Evolutionary conservation across 2,329 filamentous ascomycete species (phyloP).

Genomic region (Pseudocercospora vitis): DNA sequence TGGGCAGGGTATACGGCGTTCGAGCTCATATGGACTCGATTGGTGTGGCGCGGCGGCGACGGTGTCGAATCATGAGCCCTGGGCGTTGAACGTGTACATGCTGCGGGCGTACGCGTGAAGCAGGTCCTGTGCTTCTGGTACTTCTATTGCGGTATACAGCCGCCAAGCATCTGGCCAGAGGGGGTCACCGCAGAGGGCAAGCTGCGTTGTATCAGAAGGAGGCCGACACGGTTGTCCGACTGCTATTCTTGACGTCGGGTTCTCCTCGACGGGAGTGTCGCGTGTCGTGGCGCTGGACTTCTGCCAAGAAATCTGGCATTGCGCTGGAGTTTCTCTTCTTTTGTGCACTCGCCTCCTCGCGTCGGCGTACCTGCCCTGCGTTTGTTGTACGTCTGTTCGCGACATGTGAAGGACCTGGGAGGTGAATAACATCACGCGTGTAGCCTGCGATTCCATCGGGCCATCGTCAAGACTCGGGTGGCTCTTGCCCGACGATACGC

Average conservation of each 20-base stretch:
- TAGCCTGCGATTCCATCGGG: background rate
- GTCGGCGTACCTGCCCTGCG: background rate
- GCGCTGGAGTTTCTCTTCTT: too few species aligned
- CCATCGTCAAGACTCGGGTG: background rate
- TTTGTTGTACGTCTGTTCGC: background rate
- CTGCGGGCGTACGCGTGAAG: background rate
- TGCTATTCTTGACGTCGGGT: too few species aligned
- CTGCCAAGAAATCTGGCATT: too few species aligned
- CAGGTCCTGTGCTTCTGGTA: background rate
- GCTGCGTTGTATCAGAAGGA: too few species aligned
- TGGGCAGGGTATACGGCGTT: conserved; percentile 4
- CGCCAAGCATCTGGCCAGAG: too few species aligned
- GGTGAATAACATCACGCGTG: background rate
- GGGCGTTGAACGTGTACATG: conserved; percentile 4
- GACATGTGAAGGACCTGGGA: background rate
- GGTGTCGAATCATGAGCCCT: background rate
- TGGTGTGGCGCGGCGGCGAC: background rate
- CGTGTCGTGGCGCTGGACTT: too few species aligned
- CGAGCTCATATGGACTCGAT: too few species aligned
- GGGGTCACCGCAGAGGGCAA: too few species aligned
- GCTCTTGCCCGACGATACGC: background rate
- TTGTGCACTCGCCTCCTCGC: too few species aligned
- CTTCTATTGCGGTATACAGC: background rate
- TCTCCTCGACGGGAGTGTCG: too few species aligned
- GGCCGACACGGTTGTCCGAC: too few species aligned